Conservation (phyloP, 192 early-diverging fungal species). For the Coemansia sp. region DNA sequence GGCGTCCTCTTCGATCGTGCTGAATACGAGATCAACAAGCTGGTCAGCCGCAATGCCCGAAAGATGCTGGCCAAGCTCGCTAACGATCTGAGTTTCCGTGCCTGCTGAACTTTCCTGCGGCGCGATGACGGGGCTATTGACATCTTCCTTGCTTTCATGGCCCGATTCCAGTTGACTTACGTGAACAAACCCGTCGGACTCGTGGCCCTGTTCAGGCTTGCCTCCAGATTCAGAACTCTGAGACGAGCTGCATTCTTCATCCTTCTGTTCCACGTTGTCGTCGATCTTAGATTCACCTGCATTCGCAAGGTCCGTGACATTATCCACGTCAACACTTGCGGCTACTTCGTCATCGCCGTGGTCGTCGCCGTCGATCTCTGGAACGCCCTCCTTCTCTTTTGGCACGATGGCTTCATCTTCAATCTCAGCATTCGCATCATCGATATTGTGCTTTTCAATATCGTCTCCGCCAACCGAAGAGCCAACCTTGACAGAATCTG, state of each 20-base stretch:
- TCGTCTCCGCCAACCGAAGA: not conserved
- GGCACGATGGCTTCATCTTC: not conserved
- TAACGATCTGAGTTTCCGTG: not conserved
- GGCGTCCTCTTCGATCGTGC: not conserved
- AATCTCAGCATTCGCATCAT: not conserved
- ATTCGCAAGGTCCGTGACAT: too few species aligned
- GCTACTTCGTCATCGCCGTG: not conserved
- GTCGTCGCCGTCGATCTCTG: not conserved
- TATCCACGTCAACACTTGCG: too few species aligned
- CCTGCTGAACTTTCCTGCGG: not conserved
- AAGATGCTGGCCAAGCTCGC: constrained; percentile 6
- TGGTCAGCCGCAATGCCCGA: not conserved
- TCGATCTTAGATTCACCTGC: not conserved
- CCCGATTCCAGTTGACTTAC: constrained; percentile 33
- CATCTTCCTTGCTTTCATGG: constrained; percentile 17
- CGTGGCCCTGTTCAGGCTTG: constrained; percentile 18
- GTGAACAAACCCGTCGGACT: constrained; percentile 47
- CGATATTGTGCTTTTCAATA: not conserved
- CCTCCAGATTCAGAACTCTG: not conserved
- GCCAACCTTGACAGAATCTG: not conserved
- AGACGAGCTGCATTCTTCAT: not conserved
- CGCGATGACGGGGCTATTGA: not conserved
- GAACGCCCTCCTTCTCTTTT: not conserved
- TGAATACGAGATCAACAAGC: constrained; percentile 4
- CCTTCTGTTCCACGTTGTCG: not conserved